Percentiles rank a stretch among this genome's conserved stretches.
These are phyloP conservation scores for Emergomyces pasteurianus DNA, from an alignment of 2,329 filamentous ascomycete species.

Conservation along the genomic window DNA sequence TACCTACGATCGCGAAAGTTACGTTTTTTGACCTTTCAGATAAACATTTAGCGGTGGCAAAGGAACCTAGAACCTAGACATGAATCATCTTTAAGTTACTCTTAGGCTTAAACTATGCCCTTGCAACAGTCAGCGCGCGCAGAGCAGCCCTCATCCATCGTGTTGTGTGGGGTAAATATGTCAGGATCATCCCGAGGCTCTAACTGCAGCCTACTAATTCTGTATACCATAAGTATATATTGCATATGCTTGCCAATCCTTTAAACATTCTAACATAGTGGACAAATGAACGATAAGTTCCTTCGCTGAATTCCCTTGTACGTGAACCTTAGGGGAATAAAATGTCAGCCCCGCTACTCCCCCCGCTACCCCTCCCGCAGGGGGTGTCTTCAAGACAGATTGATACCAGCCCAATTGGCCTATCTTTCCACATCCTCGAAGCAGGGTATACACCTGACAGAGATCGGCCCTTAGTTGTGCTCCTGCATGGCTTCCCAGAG, in stretches of 20 bases:
- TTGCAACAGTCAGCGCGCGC: no score
- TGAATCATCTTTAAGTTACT: no score
- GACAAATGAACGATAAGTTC: background rate
- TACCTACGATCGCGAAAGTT: background rate
- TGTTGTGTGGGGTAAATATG: no score
- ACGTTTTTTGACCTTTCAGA: no score
- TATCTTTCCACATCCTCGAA: conserved; percentile 51
- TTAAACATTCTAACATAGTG: background rate
- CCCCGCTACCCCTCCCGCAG: conserved; percentile 42
- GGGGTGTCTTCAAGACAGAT: conserved; percentile 46
- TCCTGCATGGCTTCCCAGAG: conserved; percentile 57
- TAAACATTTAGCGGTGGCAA: background rate
- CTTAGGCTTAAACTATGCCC: no score
- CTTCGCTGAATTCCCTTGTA: background rate
- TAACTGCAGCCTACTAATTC: no score
- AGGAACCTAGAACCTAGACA: no score
- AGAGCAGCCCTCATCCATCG: no score
- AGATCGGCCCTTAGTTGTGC: conserved; percentile 44
- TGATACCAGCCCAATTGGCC: conserved; percentile 42
- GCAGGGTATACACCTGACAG: conserved; percentile 34
- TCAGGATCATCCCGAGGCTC: background rate
- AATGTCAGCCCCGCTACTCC: conserved; percentile 17
- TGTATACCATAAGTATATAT: background rate
- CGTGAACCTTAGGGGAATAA: background rate
- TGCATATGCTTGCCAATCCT: background rate